phyloP scores from a whole-genome alignment of 75 land plant genomes.

The Selaginella tamariscina region DNA sequence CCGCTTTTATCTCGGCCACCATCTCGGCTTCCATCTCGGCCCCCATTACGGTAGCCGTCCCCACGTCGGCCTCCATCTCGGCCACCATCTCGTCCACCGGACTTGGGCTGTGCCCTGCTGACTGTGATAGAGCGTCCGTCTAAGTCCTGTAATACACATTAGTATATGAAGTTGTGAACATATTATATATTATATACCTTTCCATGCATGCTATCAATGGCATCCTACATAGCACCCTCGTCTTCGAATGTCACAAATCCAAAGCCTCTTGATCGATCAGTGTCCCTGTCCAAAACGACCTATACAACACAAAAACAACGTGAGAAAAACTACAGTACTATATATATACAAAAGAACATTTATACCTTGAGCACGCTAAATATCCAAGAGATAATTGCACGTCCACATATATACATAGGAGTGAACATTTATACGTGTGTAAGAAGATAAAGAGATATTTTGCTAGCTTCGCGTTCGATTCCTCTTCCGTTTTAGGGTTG shows the following conservation, averaged over 20 bases:
- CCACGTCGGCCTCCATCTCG: constrained; percentile 36
- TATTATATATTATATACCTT: too few relatives aligned
- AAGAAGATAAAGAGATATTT: too few relatives aligned
- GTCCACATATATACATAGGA: neutral
- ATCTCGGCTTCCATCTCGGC: constrained; percentile 23
- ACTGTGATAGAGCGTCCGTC: constrained; percentile 60
- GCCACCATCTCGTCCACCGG: constrained; percentile 22
- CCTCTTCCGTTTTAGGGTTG: too few relatives aligned
- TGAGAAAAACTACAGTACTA: neutral
- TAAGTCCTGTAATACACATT: too few relatives aligned
- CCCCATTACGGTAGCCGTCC: constrained; percentile 30
- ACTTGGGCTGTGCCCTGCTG: constrained; percentile 72
- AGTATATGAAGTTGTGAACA: too few relatives aligned
- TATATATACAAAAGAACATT: too few relatives aligned
- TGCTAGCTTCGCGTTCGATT: too few relatives aligned
- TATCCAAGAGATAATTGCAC: neutral
- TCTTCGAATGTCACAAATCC: constrained; percentile 76
- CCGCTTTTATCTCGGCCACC: constrained; percentile 7
- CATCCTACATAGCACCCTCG: constrained; percentile 49
- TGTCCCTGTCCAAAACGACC: constrained; percentile 76
- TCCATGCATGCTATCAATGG: constrained; percentile 62
- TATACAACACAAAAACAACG: constrained; percentile 8
- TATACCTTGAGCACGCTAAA: neutral
- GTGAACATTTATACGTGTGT: neutral
- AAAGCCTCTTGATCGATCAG: constrained; percentile 82